Evolutionary conservation across 78 protist genomes (phyloP), one percentile per base, ranked within the genome.

Genomic region (Dictyostelium brefeldianum): DNA sequence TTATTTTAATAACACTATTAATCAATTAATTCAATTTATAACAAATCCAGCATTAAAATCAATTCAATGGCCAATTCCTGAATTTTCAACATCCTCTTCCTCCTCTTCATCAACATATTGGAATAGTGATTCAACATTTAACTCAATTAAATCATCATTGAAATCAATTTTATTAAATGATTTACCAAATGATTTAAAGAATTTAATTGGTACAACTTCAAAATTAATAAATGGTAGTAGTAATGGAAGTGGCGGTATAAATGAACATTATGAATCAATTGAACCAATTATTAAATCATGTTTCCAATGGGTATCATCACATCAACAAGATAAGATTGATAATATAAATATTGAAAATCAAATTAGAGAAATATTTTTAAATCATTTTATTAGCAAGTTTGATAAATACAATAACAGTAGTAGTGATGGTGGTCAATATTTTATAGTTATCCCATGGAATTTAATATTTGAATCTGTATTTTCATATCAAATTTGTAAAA

Each of bases 381-480:
- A 87, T 22, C 41, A 56, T 5, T 87, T 54, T 48, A 22, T 54
- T 27, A 51, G 47, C 47, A 36, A 50, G 18, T 43, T 71, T 36
- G 46, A 64, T 77, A 77, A 71, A 20, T 75, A 22, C 5, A 36
- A 43, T 75, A 29, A 78, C 17, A 17, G 29, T n/a, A 12, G 41
- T 73, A 50, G 18, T n/a, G n/a, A n/a, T n/a, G n/a, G n/a, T n/a
- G n/a, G n/a, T 43, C 36, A 5, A n/a, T 53, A 48, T 22, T 82
- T 56, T 25, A 25, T 83, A 54, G 69, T 78, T 20, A 22, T 87
- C 14, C 93, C 93, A 59, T 87, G 93, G 93, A 67, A 87, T 78
- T 51, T 59, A n/a, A 64, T 74, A 15, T 78, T 87, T 46, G 93
- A 77, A 64, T 17, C 56, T 4, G 50, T 87, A 27, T 64, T 87